Base-by-base conservation (phyloP, 306 rosid species). In the Ammopiptanthus mongolicus region DNA sequence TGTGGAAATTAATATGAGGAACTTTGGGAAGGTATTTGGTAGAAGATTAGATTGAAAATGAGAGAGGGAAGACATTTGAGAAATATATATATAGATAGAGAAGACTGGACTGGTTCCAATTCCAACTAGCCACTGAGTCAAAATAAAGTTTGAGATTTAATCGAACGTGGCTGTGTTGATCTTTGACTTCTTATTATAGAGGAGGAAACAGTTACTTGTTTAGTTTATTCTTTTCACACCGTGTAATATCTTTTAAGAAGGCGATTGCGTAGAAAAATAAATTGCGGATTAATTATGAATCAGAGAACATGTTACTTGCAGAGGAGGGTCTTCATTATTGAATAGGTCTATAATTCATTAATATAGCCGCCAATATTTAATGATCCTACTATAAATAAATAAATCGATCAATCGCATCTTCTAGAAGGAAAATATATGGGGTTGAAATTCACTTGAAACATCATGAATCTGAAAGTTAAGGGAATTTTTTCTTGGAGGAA, bases 181-280 rank as follows among this genome's bases (percentile, higher is more conserved):
- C 75, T 67, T 84, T 85, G 87, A 82, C 91, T 84, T 71, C 72
- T 79, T 72, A 84, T 71, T 72, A 84, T 71, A 53, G 77, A 61
- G 80, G 48, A 75, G 55, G 84, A 17, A 84, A 78, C 3, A 22
- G 10, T 6, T 1, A 2, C 47, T 5, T 39, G n/a, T 25, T 46
- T 8, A 22, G 42, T 68, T 65, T 74, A 17, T 71, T 76, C 18
- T 46, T 25, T 63, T 36, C 22, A 64, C 8, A 65, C 22, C 36
- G 3, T 42, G 8, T 19, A 15, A 47, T 25, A n/a, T n/a, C n/a
- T n/a, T n/a, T n/a, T n/a, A 15, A 39, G 57, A 61, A 7, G 39
- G 46, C 0, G 59, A 5, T 39, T 19, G 10, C 46, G 25, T 21
- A 15, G 42, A 41, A 65, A 71, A 55, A 13, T 22, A 12, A 18